Base-by-base conservation (phyloP, 306 rosid species). In the Ceratonia siliqua region DNA sequence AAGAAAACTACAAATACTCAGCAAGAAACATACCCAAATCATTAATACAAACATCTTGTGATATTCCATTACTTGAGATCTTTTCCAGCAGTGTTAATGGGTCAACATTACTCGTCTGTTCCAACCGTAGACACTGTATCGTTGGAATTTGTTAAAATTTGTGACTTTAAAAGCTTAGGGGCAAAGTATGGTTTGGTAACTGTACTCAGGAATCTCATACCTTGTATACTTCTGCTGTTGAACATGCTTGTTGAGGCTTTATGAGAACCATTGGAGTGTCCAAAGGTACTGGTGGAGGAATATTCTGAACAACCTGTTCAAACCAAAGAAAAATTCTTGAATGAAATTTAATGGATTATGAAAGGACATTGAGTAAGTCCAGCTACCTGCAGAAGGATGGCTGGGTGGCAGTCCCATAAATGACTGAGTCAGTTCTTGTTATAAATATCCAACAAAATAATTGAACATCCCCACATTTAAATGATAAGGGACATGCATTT, bases 191-290 rank as follows among this genome's bases (percentile, higher is more conserved):
- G 35, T 68, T 28, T 32, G 3, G 33, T 62, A 53, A 22, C 35
- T 36, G 21, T 53, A 22, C 43, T 39, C 7, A 72, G 64, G 80
- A 69, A 63, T 65, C 62, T 65, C 43, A 62, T 89, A 94, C 98
- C 97, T 91, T 91, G 80, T 94, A 94, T 68, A 94, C 98, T 86
- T 90, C 97, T 22, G 95, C 96, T 0, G 98, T 94, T 11, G 96
- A 82, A 83, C 98, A 94, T 62, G 97, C 98, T 72, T 91, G 79
- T 62, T 63, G 93, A 33, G 98, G 98, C 68, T 94, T 94, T 78
- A 94, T 91, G 81, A 94, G 98, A 83, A 90, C 93, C 96, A 94
- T 87, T 42, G 98, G 98, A 77, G 86, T 62, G 79, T 91, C 89
- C 79, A 83, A 79, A 59, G 92, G 78, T 78, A 88, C 66, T 8